phyloP scores from a whole-genome alignment of 306 rosid genomes.

The Lotus japonicus region DNA sequence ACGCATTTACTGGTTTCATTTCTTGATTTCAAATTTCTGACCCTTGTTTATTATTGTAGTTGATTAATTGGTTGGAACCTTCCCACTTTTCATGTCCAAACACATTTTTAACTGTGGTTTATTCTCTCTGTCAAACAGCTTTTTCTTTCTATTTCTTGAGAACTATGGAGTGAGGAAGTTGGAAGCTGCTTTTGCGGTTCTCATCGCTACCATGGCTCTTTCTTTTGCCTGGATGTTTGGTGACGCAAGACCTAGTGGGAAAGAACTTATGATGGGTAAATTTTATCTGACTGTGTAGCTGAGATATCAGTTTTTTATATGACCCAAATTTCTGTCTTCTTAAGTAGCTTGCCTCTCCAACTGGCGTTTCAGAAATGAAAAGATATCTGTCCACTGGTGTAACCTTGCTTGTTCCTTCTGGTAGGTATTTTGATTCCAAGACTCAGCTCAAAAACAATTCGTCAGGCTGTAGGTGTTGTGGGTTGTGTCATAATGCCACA shows the following conservation, averaged over 20 bases:
- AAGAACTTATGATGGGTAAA: conserved; percentile 65
- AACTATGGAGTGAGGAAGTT: conserved; percentile 92
- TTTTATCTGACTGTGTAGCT: background rate
- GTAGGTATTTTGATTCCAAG: conserved; percentile 78
- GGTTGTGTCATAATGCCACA: conserved; percentile 94
- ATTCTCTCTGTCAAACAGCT: conserved; percentile 40
- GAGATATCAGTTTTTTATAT: background rate
- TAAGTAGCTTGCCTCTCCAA: background rate
- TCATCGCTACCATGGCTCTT: conserved; percentile 69
- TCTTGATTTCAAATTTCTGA: background rate
- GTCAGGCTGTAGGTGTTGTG: conserved; percentile 90
- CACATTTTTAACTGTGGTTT: conserved; percentile 23
- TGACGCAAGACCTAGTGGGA: conserved; percentile 65
- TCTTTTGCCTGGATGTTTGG: conserved; percentile 93
- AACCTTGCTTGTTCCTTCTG: conserved; percentile 17
- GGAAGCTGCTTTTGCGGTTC: conserved; percentile 84
- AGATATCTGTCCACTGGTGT: conserved; percentile 8
- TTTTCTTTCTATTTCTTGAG: conserved; percentile 74
- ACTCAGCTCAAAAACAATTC: conserved; percentile 73
- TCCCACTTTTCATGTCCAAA: background rate
- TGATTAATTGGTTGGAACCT: background rate
- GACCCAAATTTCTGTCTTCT: background rate
- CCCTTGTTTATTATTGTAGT: background rate
- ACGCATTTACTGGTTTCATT: background rate
- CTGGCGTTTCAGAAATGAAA: background rate